Conservation (phyloP, 2,329 filamentous ascomycete genomes). For the Claviceps africana region DNA sequence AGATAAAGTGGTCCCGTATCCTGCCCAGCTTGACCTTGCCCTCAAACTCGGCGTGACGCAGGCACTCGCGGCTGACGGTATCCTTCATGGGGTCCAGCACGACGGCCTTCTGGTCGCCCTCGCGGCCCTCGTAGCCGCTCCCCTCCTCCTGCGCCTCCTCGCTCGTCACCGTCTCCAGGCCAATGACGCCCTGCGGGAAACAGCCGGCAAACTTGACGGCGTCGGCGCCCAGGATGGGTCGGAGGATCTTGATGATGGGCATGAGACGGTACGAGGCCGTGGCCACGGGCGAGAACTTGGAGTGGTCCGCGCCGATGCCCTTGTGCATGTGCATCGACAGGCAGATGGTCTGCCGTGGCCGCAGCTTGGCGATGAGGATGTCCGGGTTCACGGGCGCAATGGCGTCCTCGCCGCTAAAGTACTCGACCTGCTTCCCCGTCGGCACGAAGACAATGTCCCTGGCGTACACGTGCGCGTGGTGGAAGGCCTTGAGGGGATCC, state of each 20-base stretch:
- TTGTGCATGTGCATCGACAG: slow-evolving; percentile 89
- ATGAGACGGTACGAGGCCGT: slow-evolving; percentile 87
- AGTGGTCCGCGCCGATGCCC: slow-evolving; percentile 84
- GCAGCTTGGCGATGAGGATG: slow-evolving; percentile 85
- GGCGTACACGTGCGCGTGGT: slow-evolving; percentile 73
- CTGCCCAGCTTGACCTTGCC: slow-evolving; percentile 90
- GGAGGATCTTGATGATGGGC: slow-evolving; percentile 70
- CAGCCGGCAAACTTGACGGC: slow-evolving; percentile 81
- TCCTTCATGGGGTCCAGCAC: slow-evolving; percentile 83
- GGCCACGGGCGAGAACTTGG: slow-evolving; percentile 93
- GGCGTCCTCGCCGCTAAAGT: slow-evolving; percentile 52
- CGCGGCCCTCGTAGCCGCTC: slow-evolving; percentile 57
- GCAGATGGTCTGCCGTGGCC: slow-evolving; percentile 76
- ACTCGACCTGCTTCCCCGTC: slow-evolving; percentile 55
- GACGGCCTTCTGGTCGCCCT: slow-evolving; percentile 75
- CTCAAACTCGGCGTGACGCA: slow-evolving; percentile 86
- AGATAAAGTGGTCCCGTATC: slow-evolving; percentile 92
- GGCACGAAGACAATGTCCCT: slow-evolving; percentile 64
- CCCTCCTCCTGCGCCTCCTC: slow-evolving; percentile 47
- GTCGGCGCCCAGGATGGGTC: slow-evolving; percentile 74
- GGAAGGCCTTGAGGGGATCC: slow-evolving; percentile 73
- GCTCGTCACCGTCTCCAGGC: slow-evolving; percentile 55
- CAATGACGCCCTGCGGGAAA: slow-evolving; percentile 82
- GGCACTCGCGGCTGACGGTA: slow-evolving; percentile 83
- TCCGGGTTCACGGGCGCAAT: slow-evolving; percentile 77